These are phyloP conservation scores for Chlamydomonas sphaeroides DNA, from an alignment of 139 green algal species.

Conservation along the genomic window DNA sequence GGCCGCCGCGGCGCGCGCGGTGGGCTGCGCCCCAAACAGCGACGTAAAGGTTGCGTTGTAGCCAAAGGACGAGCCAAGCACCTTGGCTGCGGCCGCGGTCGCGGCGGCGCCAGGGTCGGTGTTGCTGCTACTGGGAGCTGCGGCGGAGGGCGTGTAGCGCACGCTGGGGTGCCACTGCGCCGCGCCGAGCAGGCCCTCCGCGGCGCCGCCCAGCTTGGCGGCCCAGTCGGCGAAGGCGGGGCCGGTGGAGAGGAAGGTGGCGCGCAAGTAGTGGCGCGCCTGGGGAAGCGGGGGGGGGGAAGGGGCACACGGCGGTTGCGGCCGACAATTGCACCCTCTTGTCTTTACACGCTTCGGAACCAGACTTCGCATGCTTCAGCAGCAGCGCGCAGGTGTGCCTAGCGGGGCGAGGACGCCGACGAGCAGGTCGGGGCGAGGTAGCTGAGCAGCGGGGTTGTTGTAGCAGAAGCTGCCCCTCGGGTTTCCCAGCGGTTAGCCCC, in stretches of 20 bases:
- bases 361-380: too few relatives aligned
- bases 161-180: slow-evolving; percentile 9
- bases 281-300: neutral
- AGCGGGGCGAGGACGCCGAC: too few relatives aligned
- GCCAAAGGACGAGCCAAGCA: neutral
- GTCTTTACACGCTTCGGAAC: too few relatives aligned
- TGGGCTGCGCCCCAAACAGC: neutral
- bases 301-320: too few relatives aligned
- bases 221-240: neutral
- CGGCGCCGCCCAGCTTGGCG: neutral
- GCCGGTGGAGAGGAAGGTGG: neutral
- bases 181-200: neutral
- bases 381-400: too few relatives aligned
- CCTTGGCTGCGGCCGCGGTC: neutral
- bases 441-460: too few relatives aligned
- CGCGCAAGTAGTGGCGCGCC: neutral
- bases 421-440: too few relatives aligned
- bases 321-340: too few relatives aligned
- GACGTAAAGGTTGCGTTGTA: too few relatives aligned
- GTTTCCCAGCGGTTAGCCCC: too few relatives aligned
- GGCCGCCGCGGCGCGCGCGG: neutral
- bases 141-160: neutral
- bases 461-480: neutral
- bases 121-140: neutral
- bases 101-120: neutral